A percentile compares a stretch with the other conserved stretches of the same genome.
These are phyloP conservation scores for Paxillus involutus DNA, from an alignment of 768 basidiomycete species.

Conservation along the genomic window DNA sequence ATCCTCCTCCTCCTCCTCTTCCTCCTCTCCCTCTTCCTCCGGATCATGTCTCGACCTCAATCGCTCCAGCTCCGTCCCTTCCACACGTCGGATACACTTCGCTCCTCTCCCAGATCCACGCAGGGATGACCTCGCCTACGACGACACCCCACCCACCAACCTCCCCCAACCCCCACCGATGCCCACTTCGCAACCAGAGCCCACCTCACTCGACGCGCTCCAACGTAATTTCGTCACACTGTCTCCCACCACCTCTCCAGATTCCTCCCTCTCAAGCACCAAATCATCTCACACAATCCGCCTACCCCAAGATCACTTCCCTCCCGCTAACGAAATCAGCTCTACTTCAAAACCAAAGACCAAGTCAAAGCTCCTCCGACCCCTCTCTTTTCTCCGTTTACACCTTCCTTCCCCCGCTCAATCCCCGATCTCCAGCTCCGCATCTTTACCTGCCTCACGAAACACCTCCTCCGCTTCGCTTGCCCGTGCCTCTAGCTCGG, in stretches of 20 bases:
- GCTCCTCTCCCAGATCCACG: constrained; percentile 83
- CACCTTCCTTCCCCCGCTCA: constrained; percentile 8
- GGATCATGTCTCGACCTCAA: constrained; percentile 17
- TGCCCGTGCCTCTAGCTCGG: constrained; percentile 8
- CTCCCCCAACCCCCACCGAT: constrained; percentile 12
- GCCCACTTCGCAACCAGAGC: neutral
- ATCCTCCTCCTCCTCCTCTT: constrained; percentile 4
- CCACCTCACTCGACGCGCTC: neutral
- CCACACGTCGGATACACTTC: constrained; percentile 59
- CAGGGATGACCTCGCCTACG: constrained; percentile 43
- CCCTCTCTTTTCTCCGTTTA: constrained; percentile 21
- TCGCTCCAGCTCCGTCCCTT: constrained; percentile 4
- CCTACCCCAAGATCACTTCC: neutral
- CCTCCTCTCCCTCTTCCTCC: constrained; percentile 18
- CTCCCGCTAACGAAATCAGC: neutral
- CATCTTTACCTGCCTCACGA: constrained; percentile 14
- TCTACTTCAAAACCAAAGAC: neutral
- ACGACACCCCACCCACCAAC: constrained; percentile 32
- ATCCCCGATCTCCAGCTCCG: constrained; percentile 5
- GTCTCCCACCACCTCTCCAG: constrained; percentile 21
- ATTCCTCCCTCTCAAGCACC: constrained; percentile 17
- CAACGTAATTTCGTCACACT: constrained; percentile 8
- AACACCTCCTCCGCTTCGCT: constrained; percentile 16
- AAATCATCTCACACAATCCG: constrained; percentile 24
- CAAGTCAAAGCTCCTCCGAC: constrained; percentile 18